Base-by-base conservation (phyloP, 306 rosid species). In the Oxytropis ochrocephala region DNA sequence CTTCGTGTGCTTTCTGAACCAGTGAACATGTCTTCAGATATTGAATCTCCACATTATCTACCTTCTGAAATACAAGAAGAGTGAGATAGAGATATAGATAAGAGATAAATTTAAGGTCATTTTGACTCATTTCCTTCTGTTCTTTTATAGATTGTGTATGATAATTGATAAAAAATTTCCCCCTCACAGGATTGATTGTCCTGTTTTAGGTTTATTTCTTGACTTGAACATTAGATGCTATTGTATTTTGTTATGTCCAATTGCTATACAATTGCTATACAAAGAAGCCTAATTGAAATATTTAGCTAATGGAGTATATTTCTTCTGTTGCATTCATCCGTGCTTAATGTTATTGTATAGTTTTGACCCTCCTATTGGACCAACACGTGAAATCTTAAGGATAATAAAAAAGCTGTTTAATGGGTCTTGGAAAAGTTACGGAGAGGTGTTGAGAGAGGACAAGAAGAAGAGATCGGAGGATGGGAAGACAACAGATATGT, bases 151-250 rank as follows among this genome's bases (percentile, higher is more conserved):
- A 77, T 21, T 5, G 54, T 85, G 83, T 80, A 80, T 80, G 81
- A 49, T 75, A 81, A 79, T 67, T 55, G 74, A 41, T 78, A 67
- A 77, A 38, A 24, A 58, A 66, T 58, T 68, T 5, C 12, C 75
- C n/a, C n/a, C n/a, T n/a, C 8, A 11, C 53, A 12, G 38, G 81
- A 36, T 56, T n/a, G n/a, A n/a, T 43, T 35, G 47, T 38, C 70
- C 24, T 69, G 65, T 77, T 63, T 73, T 75, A 72, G 80, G 66
- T 71, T 65, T 78, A 79, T 81, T 58, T 50, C 57, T 57, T 67
- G 19, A 60, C n/a, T 58, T 67, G 78, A 73, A 83, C 75, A 43
- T 70, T 79, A 73, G 83, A 77, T 67, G 33, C 44, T 56, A 14
- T 64, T 35, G 24, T 53, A 29, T 67, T 61, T 61, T 73, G 52